Evolutionary conservation across 1,284 basidiomycete genomes (phyloP), one percentile per base, ranked within the genome.

Genomic region (Moesziomyces sp.): DNA sequence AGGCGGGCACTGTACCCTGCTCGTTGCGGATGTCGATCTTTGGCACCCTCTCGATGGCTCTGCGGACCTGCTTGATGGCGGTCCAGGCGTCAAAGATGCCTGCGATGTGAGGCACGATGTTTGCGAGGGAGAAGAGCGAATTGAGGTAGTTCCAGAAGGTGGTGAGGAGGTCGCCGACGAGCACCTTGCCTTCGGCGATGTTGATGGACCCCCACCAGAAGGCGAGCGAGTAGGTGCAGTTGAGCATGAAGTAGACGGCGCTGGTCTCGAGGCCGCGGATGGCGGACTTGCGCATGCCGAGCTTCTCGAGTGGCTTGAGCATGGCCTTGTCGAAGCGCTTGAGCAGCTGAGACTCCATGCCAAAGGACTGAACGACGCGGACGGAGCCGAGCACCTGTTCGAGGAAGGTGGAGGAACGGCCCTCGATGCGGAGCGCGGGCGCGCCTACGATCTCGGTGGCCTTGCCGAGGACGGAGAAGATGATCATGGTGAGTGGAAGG

Each of bases 311-410:
- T 9, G 83, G 81, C 42, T 67, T 63, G 28, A 85, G 70, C 74
- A 85, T 78, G 45, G 81, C 74, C 23, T 61, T 44, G 45, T 86
- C 81, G 47, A 85, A 79, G 44, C 81, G 83, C 24, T 75, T 58
- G n/a, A 85, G 62, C 7, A 86, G 74, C 30, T 71, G 65, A 2
- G 70, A 53, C 18, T 77, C 80, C 65, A 85, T 83, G 45, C 83
- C 82, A 62, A 86, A 86, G 6, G 84, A 82, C 61, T 86, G 86
- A 21, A 86, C 84, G 53, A 86, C 82, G 11, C 86, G 80, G 52
- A 86, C 82, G 5, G 83, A 84, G 24, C 81, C 78, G 16, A 86
- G 76, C 23, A 86, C 79, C 58, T 86, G 85, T 53, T 86, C 86
- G 58, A 86, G 80, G 46, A 84, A 85, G 21, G 83, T 83, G 6